These are phyloP conservation scores for Lathyrus aphaca DNA, from an alignment of 306 rosid genomes.

Conservation along the genomic window DNA sequence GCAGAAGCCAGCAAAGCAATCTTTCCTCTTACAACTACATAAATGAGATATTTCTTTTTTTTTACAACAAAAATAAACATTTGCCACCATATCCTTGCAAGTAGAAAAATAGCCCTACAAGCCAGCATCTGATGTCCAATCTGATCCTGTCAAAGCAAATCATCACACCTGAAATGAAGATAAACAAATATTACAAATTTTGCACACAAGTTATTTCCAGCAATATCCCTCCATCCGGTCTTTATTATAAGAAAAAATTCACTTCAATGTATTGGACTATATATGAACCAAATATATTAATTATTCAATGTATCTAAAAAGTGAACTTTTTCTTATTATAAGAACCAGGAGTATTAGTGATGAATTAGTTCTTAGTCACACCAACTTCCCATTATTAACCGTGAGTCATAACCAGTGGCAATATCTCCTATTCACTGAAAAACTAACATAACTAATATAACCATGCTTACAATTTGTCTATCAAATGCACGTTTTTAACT, in stretches of 20 bases:
- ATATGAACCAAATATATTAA: too few species aligned
- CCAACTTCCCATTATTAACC: neutral
- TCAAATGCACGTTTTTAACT: neutral
- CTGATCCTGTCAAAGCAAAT: constrained; percentile 33
- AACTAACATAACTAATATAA: neutral
- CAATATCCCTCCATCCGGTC: neutral
- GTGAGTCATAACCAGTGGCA: neutral
- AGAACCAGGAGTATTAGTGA: neutral
- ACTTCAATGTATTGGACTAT: too few species aligned
- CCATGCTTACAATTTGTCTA: neutral
- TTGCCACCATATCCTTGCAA: constrained; percentile 44
- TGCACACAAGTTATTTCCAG: constrained; percentile 8
- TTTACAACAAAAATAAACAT: constrained; percentile 32
- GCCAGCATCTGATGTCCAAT: constrained; percentile 36
- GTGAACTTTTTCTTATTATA: too few species aligned
- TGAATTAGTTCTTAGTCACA: neutral
- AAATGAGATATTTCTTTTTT: neutral
- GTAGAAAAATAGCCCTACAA: constrained; percentile 50
- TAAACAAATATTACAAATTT: constrained; percentile 29
- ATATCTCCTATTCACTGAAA: constrained; percentile 1
- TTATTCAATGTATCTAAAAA: too few species aligned
- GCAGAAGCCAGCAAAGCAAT: constrained; percentile 31
- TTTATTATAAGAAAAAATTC: too few species aligned
- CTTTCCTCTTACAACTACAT: constrained; percentile 35
- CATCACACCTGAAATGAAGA: constrained; percentile 43